Evolutionary conservation across 805 yeast genomes (phyloP), one percentile per base, ranked within the genome.

Genomic region (Metschnikowia lachancei): DNA sequence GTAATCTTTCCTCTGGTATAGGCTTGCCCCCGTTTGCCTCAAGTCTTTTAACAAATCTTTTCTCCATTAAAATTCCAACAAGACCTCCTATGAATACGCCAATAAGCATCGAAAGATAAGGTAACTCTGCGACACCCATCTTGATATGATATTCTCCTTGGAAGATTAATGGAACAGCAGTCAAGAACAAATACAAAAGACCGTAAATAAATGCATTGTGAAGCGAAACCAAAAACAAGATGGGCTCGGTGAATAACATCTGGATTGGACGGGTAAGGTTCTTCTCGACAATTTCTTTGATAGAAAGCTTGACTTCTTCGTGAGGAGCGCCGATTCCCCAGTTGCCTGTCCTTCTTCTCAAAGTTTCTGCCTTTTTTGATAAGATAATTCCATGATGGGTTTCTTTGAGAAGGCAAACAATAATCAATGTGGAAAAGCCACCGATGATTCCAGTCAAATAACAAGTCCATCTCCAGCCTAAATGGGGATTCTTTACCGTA

Each of bases 401-500:
- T 66, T 87, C 96, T 43, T 74, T 76, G 49, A 69, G 69, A 47
- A 80, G 70, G n/a, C 85, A 54, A 0, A 70, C 47, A 16, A 72
- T 61, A 12, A 67, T 48, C 1, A 75, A 58, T 1, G 70, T 55
- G 11, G 77, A 70, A 4, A 76, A 63, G 2, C 73, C 66, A 16
- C 77, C 76, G 62, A 84, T 63, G 45, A 86, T 81, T 51, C 87
- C 92, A 2, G 83, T 75, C 46, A 87, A 67, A 63, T 87, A 88
- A 52, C 74, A 76, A 11, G 87, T 77, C 95, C 95, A 88, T 60
- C 96, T 74, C 95, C 95, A 87, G 14, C 89, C 87, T 36, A 89
- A 69, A 45, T 75, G 70, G 10, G 67, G 58, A 46, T 80, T 76
- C 39, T 67, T 62, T n/a, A 73, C 76, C 36, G 84, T 80, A 63